phyloP scores from a whole-genome alignment of 2,329 filamentous ascomycete genomes.

The Diaporthe velutina region DNA sequence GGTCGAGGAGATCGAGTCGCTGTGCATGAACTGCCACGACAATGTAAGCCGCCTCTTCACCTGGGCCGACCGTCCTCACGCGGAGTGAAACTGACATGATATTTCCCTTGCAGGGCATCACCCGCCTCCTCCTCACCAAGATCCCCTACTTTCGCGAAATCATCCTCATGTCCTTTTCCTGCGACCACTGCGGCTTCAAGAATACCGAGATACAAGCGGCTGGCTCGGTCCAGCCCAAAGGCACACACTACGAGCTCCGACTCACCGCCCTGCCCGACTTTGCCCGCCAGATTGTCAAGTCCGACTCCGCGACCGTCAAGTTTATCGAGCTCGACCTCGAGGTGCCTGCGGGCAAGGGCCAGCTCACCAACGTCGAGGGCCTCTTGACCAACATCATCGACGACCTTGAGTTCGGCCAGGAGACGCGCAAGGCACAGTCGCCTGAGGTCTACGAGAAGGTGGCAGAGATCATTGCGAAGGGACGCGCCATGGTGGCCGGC shows the following conservation, averaged over 20 bases:
- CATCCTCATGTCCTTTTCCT: slow-evolving; percentile 96
- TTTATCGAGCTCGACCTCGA: slow-evolving; percentile 94
- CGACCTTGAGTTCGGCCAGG: slow-evolving; percentile 85
- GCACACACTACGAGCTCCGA: slow-evolving; percentile 85
- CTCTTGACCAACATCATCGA: slow-evolving; percentile 83
- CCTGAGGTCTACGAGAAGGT: slow-evolving; percentile 86
- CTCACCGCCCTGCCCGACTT: slow-evolving; percentile 82
- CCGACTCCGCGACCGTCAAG: slow-evolving; percentile 86
- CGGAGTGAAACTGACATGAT: not conserved
- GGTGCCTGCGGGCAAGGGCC: slow-evolving; percentile 89
- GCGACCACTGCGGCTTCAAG: slow-evolving; percentile 87
- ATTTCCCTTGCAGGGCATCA: slow-evolving; percentile 73
- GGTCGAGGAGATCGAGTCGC: slow-evolving; percentile 79
- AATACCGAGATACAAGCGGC: slow-evolving; percentile 97
- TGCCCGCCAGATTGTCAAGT: slow-evolving; percentile 90
- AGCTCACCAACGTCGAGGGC: slow-evolving; percentile 94
- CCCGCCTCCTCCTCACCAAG: slow-evolving; percentile 86
- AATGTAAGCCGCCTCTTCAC: slow-evolving; percentile 67
- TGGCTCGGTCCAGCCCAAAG: slow-evolving; percentile 90
- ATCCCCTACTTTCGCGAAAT: slow-evolving; percentile 99
- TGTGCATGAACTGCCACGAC: slow-evolving; percentile 89
- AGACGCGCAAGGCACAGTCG: slow-evolving; percentile 80
- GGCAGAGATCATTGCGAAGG: slow-evolving; percentile 78
- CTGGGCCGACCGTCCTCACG: not conserved
- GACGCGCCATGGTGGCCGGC: slow-evolving; percentile 82